Percentiles rank a stretch among this genome's conserved stretches.
phyloP scores from a whole-genome alignment of 352 stramenopile species.

The Peronospora tabacina region DNA sequence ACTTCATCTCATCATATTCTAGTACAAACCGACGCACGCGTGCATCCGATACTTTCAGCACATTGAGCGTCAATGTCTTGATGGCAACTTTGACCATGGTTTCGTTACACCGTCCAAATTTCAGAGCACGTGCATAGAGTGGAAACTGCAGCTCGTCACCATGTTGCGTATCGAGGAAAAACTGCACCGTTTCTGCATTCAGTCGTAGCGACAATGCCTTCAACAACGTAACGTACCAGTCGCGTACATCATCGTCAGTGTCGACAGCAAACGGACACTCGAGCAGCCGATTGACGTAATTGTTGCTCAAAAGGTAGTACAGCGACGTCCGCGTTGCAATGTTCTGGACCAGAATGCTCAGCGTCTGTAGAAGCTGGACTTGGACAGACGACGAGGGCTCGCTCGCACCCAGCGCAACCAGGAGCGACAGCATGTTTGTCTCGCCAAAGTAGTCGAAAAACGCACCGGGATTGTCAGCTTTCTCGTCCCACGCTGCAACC shows the following conservation, averaged over 20 bases:
- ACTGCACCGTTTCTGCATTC: conserved; percentile 86
- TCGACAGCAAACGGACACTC: conserved; percentile 66
- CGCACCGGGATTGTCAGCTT: conserved; percentile 28
- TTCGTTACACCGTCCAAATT: conserved; percentile 63
- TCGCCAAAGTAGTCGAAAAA: conserved; percentile 97
- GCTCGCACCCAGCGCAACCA: conserved; percentile 78
- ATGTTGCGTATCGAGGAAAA: conserved; percentile 68
- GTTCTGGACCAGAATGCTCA: conserved; percentile 89
- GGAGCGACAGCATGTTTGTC: conserved; percentile 90
- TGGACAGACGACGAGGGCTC: conserved; percentile 61
- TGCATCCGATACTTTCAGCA: conserved; percentile 69
- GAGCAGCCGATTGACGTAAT: conserved; percentile 91
- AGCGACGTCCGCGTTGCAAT: conserved; percentile 85
- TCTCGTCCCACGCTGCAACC: conserved; percentile 1
- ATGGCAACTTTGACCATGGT: conserved; percentile 83
- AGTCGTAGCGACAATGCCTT: conserved; percentile 81
- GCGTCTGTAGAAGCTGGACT: conserved; percentile 89
- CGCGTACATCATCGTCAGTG: conserved; percentile 73
- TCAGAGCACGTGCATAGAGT: conserved; percentile 63
- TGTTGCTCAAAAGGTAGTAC: conserved; percentile 94
- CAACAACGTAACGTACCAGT: conserved; percentile 86
- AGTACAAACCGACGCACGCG: conserved; percentile 71
- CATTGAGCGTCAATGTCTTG: conserved; percentile 84
- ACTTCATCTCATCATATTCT: conserved; percentile 61
- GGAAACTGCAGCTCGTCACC: conserved; percentile 44